Evolutionary conservation across 2,329 filamentous ascomycete genomes (phyloP), one percentile per base, ranked within the genome.

Genomic region (Xylaria hypoxylon): DNA sequence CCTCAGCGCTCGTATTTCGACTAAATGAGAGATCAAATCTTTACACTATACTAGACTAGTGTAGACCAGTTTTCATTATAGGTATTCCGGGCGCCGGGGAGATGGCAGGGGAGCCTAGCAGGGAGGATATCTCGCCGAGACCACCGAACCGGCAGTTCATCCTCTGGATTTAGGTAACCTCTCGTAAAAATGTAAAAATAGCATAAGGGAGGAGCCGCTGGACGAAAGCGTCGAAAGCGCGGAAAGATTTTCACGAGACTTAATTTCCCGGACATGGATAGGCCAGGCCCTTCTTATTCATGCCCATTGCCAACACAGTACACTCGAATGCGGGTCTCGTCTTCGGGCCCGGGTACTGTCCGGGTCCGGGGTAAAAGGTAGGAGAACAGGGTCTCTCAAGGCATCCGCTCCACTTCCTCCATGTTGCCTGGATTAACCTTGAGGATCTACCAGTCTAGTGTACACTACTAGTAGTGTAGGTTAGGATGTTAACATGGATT

Each of bases 241-340:
- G 15, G 26, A 53, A 53, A 52, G 26, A 5, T 50, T 59, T 67
- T 57, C 35, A 44, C 33, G 47, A 33, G n/a, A 8, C 19, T 50
- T 64, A 67, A 67, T 67, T 61, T 67, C 61, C 61, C 45, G 17
- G 28, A 22, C 64, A 64, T 67, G 64, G 64, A 60, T 63, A 53
- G 33, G 31, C 40, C 45, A 22, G 58, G 15, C 26, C 26, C 19
- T 31, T 4, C 13, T 8, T 44, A 28, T 28, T 62, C 42, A 55
- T 65, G 38, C 52, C 38, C 17, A 38, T 51, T n/a, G n/a, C n/a
- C n/a, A n/a, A n/a, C n/a, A n/a, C n/a, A n/a, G n/a, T n/a, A n/a
- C n/a, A 28, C 59, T 65, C 31, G 50, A 59, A 15, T 33, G 56
- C 42, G 42, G 57, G 50, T 51, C 35, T 35, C 26, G 13, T 42